These are phyloP conservation scores for Calonectria montana DNA, from an alignment of 2,329 filamentous ascomycete species.

Conservation along the genomic window DNA sequence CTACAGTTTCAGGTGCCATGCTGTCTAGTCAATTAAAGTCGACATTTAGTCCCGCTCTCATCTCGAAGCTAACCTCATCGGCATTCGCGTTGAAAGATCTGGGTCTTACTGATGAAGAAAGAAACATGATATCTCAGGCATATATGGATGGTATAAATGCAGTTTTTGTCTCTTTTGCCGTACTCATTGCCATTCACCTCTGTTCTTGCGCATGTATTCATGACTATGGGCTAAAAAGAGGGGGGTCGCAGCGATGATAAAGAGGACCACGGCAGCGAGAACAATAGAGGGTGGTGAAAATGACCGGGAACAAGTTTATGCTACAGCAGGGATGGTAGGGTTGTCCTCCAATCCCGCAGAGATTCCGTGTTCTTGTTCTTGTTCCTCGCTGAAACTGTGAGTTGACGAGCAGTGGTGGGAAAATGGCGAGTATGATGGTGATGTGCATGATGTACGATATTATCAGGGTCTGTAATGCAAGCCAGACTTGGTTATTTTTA, in stretches of 20 bases:
- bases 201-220: neutral
- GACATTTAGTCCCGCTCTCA: neutral
- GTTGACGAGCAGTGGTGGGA: too few species aligned
- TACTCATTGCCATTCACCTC: neutral
- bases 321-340: too few species aligned
- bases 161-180: neutral
- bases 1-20: neutral
- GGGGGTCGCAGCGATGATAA: neutral
- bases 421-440: too few species aligned
- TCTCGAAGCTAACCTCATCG: neutral
- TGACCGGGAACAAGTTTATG: too few species aligned
- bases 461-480: too few species aligned
- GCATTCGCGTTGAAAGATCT: neutral
- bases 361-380: too few species aligned
- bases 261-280: neutral
- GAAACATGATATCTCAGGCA: neutral
- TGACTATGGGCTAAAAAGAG: neutral
- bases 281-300: neutral
- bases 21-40: neutral
- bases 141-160: neutral
- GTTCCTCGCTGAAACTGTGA: too few species aligned
- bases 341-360: too few species aligned
- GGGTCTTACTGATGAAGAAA: neutral
- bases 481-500: too few species aligned
- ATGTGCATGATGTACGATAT: too few species aligned